Base-by-base conservation (phyloP, 352 stramenopile species). In the Pythium scleroteichum region DNA sequence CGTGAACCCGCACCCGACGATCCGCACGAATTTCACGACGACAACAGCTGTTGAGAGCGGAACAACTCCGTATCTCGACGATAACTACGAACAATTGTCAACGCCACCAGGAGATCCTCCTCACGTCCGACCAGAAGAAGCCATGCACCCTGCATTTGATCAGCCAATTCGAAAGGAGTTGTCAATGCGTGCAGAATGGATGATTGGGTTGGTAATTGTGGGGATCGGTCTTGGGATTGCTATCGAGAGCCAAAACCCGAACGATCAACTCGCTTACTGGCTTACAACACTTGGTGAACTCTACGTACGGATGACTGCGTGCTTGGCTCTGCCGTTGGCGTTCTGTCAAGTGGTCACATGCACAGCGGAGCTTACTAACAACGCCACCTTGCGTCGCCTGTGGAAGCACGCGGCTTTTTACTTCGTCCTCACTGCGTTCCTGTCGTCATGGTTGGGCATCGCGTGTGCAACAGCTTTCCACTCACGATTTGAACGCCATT, bases 301-400 rank as follows among this genome's bases (percentile, higher is more conserved):
- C n/a, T 91, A 88, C 70, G 67, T 81, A 13, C 75, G 79, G 32
- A 61, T 82, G 29, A 69, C 85, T 8, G 75, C 82, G 57, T 89
- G 79, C 45, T 48, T 81, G 27, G 74, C 72, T 26, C 62, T 91
- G 14, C 81, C 79, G 3, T 71, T 91, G 71, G 77, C 78, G 2
- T 83, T 88, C 24, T 87, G 71, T 54, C 77, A 89, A 32, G 77
- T 87, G 9, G 60, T 91, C 50, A 76, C 81, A 24, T 75, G 66
- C 1, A 71, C 82, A 6, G 75, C 79, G 13, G 76, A 79, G 42
- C 50, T 91, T 51, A 69, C 64, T 19, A 69, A 76, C 19, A 78
- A 70, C 50, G 54, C 59, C 44, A 73, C 68, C 10, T 61, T 88
- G n/a, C 47, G 51, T 16, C 70, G 66, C 10, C 64, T 84, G 38